Percentiles rank a stretch among this genome's conserved stretches.
Conservation (phyloP, 176 grass and related monocot genomes). For the Coix lacrymajobi region DNA sequence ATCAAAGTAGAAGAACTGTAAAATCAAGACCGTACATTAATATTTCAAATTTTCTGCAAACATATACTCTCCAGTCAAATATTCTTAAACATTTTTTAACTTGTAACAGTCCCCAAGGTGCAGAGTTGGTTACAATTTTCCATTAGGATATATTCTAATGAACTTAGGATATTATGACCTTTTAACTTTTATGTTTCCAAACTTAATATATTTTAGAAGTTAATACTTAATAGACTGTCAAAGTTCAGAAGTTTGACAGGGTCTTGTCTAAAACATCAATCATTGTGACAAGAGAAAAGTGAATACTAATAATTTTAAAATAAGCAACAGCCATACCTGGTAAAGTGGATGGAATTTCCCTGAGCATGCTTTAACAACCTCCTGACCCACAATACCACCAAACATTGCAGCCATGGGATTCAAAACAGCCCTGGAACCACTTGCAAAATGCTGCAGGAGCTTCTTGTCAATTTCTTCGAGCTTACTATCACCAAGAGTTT, state of each 20-base stretch:
- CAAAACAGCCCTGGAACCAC: slow-evolving; percentile 75
- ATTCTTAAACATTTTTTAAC: background rate
- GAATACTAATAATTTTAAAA: slow-evolving; percentile 7
- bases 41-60: background rate
- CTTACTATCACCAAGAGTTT: slow-evolving; percentile 53
- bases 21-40: slow-evolving; percentile 10
- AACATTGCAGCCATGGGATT: slow-evolving; percentile 97
- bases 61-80: background rate
- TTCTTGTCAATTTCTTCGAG: slow-evolving; percentile 72
- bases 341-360: slow-evolving; percentile 95
- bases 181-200: background rate
- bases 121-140: background rate
- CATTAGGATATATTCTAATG: background rate
- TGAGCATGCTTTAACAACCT: slow-evolving; percentile 90
- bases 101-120: background rate
- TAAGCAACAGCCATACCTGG: slow-evolving; percentile 41
- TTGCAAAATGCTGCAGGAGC: slow-evolving; percentile 63
- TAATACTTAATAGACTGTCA: background rate
- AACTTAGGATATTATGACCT: background rate
- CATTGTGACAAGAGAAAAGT: background rate
- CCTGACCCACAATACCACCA: slow-evolving; percentile 89
- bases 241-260: background rate
- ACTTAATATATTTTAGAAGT: background rate
- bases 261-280: background rate
- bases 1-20: slow-evolving; percentile 98